A percentile compares a stretch with the other conserved stretches of the same genome.
Evolutionary conservation across 2,329 filamentous ascomycete genomes (phyloP).

Genomic region (Colletotrichum neosansevieriae): DNA sequence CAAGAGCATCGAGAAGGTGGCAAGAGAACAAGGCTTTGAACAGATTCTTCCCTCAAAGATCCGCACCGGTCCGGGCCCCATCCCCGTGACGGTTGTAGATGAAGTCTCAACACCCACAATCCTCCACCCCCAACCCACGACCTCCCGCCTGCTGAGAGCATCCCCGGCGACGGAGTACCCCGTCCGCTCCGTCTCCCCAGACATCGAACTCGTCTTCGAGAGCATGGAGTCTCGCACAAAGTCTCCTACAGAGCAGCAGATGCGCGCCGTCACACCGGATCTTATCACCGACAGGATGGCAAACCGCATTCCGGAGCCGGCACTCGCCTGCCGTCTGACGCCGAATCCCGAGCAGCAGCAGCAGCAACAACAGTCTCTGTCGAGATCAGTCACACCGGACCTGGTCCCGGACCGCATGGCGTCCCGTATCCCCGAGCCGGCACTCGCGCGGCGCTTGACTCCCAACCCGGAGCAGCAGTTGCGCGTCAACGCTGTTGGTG

Average conservation of each 20-base stretch:
- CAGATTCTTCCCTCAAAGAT: slow-evolving; percentile 69
- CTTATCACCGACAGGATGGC: slow-evolving; percentile 69
- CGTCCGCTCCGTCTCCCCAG: slow-evolving; percentile 55
- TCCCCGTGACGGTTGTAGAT: slow-evolving; percentile 56
- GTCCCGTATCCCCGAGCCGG: slow-evolving; percentile 65
- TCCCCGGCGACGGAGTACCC: slow-evolving; percentile 68
- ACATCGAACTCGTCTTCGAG: slow-evolving; percentile 38
- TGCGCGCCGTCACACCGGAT: slow-evolving; percentile 63
- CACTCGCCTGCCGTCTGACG: slow-evolving; percentile 57
- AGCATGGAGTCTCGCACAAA: slow-evolving; percentile 37
- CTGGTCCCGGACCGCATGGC: slow-evolving; percentile 72
- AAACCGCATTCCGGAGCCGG: slow-evolving; percentile 65
- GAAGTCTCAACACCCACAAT: slow-evolving; percentile 60
- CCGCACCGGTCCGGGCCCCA: slow-evolving; percentile 61
- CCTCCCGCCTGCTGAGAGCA: slow-evolving; percentile 65
- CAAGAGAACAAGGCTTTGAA: slow-evolving; percentile 67
- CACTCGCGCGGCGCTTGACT: slow-evolving; percentile 57
- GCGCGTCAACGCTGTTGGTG: slow-evolving; percentile 45
- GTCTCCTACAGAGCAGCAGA: slow-evolving; percentile 56
- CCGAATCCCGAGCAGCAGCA: slow-evolving; percentile 61
- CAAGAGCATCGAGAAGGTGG: slow-evolving; percentile 77
- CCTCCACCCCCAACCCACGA: slow-evolving; percentile 66
- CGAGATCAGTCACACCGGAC: slow-evolving; percentile 62
- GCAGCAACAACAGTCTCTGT: slow-evolving; percentile 38
- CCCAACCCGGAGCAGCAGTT: slow-evolving; percentile 61